Evolutionary conservation across 2,329 filamentous ascomycete species (phyloP).

Genomic region (Pseudogymnoascus sp.): DNA sequence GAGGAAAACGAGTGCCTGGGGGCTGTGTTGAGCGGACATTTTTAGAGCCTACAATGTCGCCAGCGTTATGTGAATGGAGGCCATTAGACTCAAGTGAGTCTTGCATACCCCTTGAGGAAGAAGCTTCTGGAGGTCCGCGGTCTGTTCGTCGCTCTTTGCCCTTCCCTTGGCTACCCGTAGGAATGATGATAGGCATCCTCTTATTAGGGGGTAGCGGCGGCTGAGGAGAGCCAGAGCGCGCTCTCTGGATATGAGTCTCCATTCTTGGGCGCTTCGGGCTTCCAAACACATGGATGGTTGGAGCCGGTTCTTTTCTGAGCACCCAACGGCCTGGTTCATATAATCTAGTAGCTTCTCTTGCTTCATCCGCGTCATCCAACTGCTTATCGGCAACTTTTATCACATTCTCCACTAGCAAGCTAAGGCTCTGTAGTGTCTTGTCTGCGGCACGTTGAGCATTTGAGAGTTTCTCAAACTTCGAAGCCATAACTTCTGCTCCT

Average conservation of each 20-base stretch:
- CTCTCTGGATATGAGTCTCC: too few relatives aligned
- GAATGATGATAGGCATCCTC: not conserved
- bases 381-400: not conserved
- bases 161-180: not conserved
- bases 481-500: not conserved
- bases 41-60: not conserved
- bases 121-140: not conserved
- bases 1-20: not conserved
- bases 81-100: too few relatives aligned
- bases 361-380: not conserved
- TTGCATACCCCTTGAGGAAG: not conserved
- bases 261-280: not conserved
- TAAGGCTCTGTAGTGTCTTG: not conserved
- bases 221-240: not conserved
- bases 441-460: not conserved
- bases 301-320: not conserved
- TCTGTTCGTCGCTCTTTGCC: not conserved
- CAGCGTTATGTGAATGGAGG: not conserved
- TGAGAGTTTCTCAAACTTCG: not conserved
- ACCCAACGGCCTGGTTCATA: not conserved
- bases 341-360: not conserved
- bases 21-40: not conserved
- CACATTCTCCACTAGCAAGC: not conserved
- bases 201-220: not conserved
- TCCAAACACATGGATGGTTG: too few relatives aligned